phyloP scores from a whole-genome alignment of 2,329 filamentous ascomycete genomes.

The Aspergillus bombycis region DNA sequence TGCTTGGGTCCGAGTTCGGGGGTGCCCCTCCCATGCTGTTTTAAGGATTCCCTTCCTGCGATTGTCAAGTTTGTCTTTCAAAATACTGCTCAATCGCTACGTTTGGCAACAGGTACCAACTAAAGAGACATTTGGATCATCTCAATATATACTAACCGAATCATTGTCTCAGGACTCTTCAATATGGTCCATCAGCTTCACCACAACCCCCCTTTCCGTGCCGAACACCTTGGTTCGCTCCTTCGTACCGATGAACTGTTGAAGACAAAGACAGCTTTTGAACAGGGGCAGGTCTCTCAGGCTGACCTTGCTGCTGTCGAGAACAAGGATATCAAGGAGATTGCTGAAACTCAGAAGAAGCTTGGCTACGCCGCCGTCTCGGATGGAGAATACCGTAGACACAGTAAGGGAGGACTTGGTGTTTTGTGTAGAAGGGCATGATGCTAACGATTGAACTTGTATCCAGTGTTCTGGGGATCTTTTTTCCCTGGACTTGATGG shows the following conservation, averaged over 20 bases:
- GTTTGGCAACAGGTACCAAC: neutral
- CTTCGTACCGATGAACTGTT: constrained; percentile 67
- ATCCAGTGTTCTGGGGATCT: constrained; percentile 59
- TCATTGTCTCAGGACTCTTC: constrained; percentile 6
- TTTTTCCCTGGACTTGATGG: constrained; percentile 60
- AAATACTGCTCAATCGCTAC: neutral
- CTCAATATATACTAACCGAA: neutral
- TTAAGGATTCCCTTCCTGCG: neutral
- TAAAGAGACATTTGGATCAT: neutral
- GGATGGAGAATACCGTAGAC: constrained; percentile 67
- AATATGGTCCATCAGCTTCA: constrained; percentile 38
- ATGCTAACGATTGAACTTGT: neutral
- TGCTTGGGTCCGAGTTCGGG: neutral
- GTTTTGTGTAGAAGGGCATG: neutral
- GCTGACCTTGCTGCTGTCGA: constrained; percentile 66
- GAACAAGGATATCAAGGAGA: constrained; percentile 65
- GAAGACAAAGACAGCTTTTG: constrained; percentile 58
- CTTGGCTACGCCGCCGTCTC: constrained; percentile 66
- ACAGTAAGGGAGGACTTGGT: constrained; percentile 35
- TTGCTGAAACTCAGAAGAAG: constrained; percentile 67
- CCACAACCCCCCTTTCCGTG: constrained; percentile 65
- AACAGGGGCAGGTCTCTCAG: constrained; percentile 57
- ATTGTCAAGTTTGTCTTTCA: neutral
- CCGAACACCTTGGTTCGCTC: constrained; percentile 73
- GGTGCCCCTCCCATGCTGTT: neutral